Percentiles rank a stretch among this genome's conserved stretches.
Evolutionary conservation across 768 basidiomycete genomes (phyloP).

Genomic region (Mrakia blollopis): DNA sequence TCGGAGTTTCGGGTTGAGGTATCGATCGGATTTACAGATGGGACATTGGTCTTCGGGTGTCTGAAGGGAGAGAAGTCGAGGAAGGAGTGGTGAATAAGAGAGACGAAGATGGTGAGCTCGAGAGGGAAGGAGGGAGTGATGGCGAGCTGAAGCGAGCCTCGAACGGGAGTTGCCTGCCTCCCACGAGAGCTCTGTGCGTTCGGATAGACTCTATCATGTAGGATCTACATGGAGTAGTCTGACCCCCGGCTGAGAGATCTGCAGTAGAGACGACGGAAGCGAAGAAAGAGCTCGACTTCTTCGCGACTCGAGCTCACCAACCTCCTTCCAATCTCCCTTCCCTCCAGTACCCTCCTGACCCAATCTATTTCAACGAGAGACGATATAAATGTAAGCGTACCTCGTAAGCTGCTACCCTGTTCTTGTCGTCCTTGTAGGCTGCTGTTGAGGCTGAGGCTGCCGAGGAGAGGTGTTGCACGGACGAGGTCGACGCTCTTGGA

Average conservation of each 20-base stretch:
- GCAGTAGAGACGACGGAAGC: neutral
- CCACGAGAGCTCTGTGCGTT: too few species aligned
- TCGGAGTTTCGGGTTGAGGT: constrained; percentile 87
- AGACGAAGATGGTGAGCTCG: neutral
- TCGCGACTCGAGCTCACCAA: constrained; percentile 1
- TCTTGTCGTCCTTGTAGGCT: constrained; percentile 25
- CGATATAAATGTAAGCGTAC: neutral
- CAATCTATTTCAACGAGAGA: neutral
- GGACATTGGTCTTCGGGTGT: constrained; percentile 79
- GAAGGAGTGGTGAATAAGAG: neutral
- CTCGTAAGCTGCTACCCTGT: constrained; percentile 17
- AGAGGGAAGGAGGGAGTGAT: neutral
- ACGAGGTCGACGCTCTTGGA: neutral
- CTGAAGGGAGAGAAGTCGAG: neutral
- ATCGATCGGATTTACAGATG: constrained; percentile 93
- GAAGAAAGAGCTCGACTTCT: neutral
- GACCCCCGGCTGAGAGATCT: too few species aligned
- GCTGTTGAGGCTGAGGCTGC: neutral
- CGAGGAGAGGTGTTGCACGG: neutral
- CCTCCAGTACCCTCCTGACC: neutral
- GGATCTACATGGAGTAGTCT: too few species aligned
- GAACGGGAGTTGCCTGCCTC: too few species aligned
- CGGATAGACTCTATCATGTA: too few species aligned
- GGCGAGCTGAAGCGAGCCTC: neutral
- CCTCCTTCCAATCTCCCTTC: neutral